Conservation (phyloP, 75 land plant genomes). For the Pinus taeda region DNA sequence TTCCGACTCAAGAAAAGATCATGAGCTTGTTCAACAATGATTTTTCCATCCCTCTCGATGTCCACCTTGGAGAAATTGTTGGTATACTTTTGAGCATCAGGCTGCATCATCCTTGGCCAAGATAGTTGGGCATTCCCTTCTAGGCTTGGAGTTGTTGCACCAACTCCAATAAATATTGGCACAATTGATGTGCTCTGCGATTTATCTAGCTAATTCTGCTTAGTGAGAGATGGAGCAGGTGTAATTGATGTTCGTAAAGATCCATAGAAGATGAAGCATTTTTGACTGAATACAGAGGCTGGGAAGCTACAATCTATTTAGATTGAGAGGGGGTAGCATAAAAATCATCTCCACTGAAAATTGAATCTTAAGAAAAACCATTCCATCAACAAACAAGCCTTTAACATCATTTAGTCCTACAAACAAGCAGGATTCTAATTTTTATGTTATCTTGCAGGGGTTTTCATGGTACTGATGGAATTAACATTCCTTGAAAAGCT, state of each 20-base stretch:
- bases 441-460: conserved; percentile 5
- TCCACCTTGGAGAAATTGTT: conserved; percentile 33
- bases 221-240: not conserved
- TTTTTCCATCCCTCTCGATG: conserved; percentile 52
- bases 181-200: no score
- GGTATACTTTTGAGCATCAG: no score
- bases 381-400: conserved; percentile 20
- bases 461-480: conserved; percentile 4
- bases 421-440: not conserved
- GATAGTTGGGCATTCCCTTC: no score
- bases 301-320: conserved; percentile 14
- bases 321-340: conserved; percentile 30
- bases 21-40: conserved; percentile 42
- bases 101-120: no score
- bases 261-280: conserved; percentile 20
- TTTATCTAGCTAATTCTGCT: no score
- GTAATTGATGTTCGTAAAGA: conserved; percentile 13
- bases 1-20: conserved; percentile 6
- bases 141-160: no score
- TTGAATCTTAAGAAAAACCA: conserved; percentile 21
- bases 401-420: conserved; percentile 20
- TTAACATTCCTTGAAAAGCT: not conserved
- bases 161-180: no score
- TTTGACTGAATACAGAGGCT: conserved; percentile 5
- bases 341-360: conserved; percentile 64